Percentiles rank a stretch among this genome's conserved stretches.
These are phyloP conservation scores for Rhodotorula sp. DNA, from an alignment of 1,284 basidiomycete species.

Conservation along the genomic window DNA sequence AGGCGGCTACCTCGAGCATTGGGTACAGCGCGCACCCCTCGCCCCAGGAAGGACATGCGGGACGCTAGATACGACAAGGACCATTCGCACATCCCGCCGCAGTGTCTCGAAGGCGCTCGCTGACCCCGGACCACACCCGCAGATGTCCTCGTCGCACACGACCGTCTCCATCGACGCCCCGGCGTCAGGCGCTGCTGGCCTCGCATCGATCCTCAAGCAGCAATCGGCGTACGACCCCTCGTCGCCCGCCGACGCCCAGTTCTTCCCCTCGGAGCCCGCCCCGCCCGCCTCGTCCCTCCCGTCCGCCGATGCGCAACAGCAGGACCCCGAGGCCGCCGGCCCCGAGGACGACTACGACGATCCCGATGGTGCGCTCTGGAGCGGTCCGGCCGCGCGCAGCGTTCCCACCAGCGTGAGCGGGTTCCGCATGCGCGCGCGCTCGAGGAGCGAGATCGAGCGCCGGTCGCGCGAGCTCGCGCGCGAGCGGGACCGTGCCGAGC, in stretches of 20 bases:
- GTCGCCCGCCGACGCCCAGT: constrained; percentile 24
- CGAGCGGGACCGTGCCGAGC: constrained; percentile 3
- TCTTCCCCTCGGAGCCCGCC: constrained; percentile 32
- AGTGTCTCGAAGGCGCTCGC: too few relatives aligned
- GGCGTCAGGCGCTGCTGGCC: background rate
- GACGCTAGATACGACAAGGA: too few relatives aligned
- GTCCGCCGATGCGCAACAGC: background rate
- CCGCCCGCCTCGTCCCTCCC: constrained; percentile 4
- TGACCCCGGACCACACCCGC: background rate
- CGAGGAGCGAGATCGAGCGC: constrained; percentile 35
- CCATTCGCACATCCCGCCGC: too few relatives aligned
- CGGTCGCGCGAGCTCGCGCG: constrained; percentile 6
- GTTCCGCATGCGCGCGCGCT: constrained; percentile 43
- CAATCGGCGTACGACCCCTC: constrained; percentile 29
- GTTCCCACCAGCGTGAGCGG: constrained; percentile 44
- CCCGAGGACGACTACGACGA: constrained; percentile 46
- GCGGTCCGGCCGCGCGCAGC: constrained; percentile 43
- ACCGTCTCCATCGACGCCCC: background rate
- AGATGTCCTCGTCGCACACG: background rate
- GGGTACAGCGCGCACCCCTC: too few relatives aligned
- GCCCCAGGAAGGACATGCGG: too few relatives aligned
- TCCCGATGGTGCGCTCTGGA: constrained; percentile 44
- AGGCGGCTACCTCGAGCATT: too few relatives aligned
- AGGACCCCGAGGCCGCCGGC: constrained; percentile 14
- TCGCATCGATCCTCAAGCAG: constrained; percentile 36